Percentiles rank a stretch among this genome's conserved stretches.
These are phyloP conservation scores for Aspergillus proliferans DNA, from an alignment of 2,329 filamentous ascomycete species.

Conservation along the genomic window DNA sequence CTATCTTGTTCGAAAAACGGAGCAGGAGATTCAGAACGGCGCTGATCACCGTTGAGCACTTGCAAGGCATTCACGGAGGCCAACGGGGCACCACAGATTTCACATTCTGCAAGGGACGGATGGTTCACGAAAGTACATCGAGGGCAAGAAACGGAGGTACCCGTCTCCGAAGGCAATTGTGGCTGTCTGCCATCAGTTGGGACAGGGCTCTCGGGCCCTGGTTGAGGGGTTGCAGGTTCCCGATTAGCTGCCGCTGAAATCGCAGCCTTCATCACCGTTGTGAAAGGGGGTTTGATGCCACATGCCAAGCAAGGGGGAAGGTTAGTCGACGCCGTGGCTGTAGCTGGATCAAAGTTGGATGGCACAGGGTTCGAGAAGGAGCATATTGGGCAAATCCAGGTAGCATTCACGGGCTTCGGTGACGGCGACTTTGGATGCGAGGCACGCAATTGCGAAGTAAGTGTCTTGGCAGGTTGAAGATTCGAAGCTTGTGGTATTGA, in stretches of 20 bases:
- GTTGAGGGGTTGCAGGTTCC: slow-evolving; percentile 12
- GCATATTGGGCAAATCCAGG: slow-evolving; percentile 95
- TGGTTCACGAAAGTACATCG: slow-evolving; percentile 93
- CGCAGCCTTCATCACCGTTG: slow-evolving; percentile 77
- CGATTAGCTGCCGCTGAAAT: slow-evolving; percentile 63
- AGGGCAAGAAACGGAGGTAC: slow-evolving; percentile 53
- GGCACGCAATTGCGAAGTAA: slow-evolving; percentile 22
- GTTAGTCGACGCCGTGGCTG: slow-evolving; percentile 70
- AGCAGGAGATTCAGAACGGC: slow-evolving; percentile 69
- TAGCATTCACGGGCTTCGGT: slow-evolving; percentile 51
- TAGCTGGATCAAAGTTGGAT: slow-evolving; percentile 82
- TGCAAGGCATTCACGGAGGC: slow-evolving; percentile 47
- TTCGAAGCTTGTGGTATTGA: slow-evolving; percentile 17
- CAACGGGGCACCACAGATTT: slow-evolving; percentile 81
- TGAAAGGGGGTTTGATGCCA: slow-evolving; percentile 82
- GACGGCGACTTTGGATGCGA: slow-evolving; percentile 30
- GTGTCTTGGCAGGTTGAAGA: slow-evolving; percentile 31
- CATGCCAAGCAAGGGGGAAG: slow-evolving; percentile 85
- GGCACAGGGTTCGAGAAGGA: slow-evolving; percentile 90
- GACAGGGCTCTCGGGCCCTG: neutral
- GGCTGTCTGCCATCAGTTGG: neutral
- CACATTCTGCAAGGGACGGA: slow-evolving; percentile 75
- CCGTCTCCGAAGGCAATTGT: slow-evolving; percentile 3
- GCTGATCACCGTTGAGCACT: slow-evolving; percentile 17
- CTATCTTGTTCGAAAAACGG: slow-evolving; percentile 52